These are phyloP conservation scores for Leccinum sublutescens DNA, from an alignment of 768 basidiomycete genomes.

Conservation along the genomic window DNA sequence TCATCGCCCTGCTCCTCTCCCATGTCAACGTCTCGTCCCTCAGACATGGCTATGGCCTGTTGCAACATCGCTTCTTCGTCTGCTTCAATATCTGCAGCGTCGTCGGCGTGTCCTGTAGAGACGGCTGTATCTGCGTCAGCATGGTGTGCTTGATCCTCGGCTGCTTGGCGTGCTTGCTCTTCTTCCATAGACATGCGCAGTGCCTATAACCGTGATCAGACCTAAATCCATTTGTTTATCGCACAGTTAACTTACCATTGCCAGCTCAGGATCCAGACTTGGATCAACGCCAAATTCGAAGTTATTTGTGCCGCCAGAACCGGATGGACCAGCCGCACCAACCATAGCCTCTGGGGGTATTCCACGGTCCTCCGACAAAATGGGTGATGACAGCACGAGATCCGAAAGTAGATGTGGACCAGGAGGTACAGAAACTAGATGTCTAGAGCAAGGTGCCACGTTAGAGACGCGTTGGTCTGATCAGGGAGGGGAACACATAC, in stretches of 20 bases:
- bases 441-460: slow-evolving; percentile 43
- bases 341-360: slow-evolving; percentile 63
- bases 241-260: slow-evolving; percentile 64
- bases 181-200: slow-evolving; percentile 98
- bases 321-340: slow-evolving; percentile 45
- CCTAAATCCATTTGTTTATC: not conserved
- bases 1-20: slow-evolving; percentile 53
- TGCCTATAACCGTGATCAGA: slow-evolving; percentile 50
- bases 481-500: slow-evolving; percentile 43
- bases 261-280: slow-evolving; percentile 92
- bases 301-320: slow-evolving; percentile 47
- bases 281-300: slow-evolving; percentile 96
- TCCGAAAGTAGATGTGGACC: slow-evolving; percentile 84
- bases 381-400: slow-evolving; percentile 71
- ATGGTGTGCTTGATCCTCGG: slow-evolving; percentile 39
- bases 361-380: slow-evolving; percentile 78
- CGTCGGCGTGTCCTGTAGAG: slow-evolving; percentile 21
- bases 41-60: slow-evolving; percentile 75
- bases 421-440: slow-evolving; percentile 76
- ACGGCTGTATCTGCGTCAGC: slow-evolving; percentile 23
- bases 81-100: slow-evolving; percentile 50
- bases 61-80: slow-evolving; percentile 80
- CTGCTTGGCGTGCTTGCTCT: slow-evolving; percentile 74
- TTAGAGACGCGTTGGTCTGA: slow-evolving; percentile 1
- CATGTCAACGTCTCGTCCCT: slow-evolving; percentile 53